Evolutionary conservation across 2,329 filamentous ascomycete genomes (phyloP).

Genomic region (Stagonosporopsis vannaccii): DNA sequence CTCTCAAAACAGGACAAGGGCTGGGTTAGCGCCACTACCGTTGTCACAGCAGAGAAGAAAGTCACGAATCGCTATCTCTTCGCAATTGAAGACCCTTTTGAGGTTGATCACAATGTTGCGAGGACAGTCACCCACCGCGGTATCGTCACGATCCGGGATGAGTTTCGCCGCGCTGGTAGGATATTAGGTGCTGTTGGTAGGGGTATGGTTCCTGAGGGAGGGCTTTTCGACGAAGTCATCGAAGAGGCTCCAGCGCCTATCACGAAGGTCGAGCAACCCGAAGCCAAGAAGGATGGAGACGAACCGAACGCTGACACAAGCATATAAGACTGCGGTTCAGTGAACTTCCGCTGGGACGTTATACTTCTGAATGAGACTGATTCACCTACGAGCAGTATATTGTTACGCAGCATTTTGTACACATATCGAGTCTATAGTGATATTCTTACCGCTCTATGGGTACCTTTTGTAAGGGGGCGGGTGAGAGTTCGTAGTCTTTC

Average conservation of each 20-base stretch:
- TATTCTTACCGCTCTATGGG: neutral
- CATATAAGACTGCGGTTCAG: neutral
- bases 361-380: neutral
- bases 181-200: slow-evolving; percentile 56
- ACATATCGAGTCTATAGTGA: neutral
- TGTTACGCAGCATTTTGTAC: neutral
- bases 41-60: slow-evolving; percentile 68
- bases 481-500: neutral
- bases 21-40: slow-evolving; percentile 84
- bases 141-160: slow-evolving; percentile 81
- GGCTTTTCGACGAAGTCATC: slow-evolving; percentile 46
- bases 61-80: slow-evolving; percentile 83
- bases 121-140: slow-evolving; percentile 84
- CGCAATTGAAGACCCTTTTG: slow-evolving; percentile 91
- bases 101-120: slow-evolving; percentile 86
- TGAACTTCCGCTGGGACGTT: neutral
- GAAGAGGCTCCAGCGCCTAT: slow-evolving; percentile 23
- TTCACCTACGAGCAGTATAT: neutral
- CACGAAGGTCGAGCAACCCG: slow-evolving; percentile 3
- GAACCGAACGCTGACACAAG: neutral
- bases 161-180: slow-evolving; percentile 81
- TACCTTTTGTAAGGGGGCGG: neutral
- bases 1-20: slow-evolving; percentile 78
- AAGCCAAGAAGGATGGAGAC: neutral
- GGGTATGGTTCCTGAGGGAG: slow-evolving; percentile 38